Evolutionary conservation across 2,329 filamentous ascomycete species (phyloP).

Genomic region (Thielaviopsis ethacetica): DNA sequence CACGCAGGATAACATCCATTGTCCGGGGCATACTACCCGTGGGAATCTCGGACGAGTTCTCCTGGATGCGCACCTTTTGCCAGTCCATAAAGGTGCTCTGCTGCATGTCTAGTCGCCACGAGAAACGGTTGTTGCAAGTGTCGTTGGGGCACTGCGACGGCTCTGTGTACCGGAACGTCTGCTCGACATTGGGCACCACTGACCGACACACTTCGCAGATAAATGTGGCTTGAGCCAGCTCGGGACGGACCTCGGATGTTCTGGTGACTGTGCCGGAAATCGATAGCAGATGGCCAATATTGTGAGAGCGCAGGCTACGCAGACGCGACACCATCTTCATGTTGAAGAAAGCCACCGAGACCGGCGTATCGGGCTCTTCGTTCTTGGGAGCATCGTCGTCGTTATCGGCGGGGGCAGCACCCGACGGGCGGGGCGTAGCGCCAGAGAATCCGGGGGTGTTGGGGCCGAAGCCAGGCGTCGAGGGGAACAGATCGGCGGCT

Average conservation of each 20-base stretch:
- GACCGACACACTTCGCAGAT: conserved; percentile 76
- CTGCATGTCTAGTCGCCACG: conserved; percentile 93
- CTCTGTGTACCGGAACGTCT: conserved; percentile 95
- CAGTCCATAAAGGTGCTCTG: conserved; percentile 98
- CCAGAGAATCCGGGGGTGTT: conserved; percentile 10
- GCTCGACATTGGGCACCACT: conserved; percentile 79
- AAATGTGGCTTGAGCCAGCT: conserved; percentile 84
- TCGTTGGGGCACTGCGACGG: conserved; percentile 86
- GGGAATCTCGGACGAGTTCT: conserved; percentile 95
- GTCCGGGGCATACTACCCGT: conserved; percentile 97
- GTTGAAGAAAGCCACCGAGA: conserved; percentile 86
- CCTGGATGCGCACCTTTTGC: conserved; percentile 96
- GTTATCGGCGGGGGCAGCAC: neutral
- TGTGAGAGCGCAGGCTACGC: conserved; percentile 68
- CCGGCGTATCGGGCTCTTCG: conserved; percentile 88
- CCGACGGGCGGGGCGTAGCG: conserved; percentile 10
- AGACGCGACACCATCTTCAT: conserved; percentile 74
- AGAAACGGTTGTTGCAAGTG: conserved; percentile 71
- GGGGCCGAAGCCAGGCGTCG: conserved; percentile 7
- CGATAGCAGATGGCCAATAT: conserved; percentile 84
- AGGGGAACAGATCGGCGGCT: conserved; percentile 5
- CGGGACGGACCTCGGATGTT: conserved; percentile 90
- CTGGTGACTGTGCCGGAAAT: conserved; percentile 94
- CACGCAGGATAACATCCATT: conserved; percentile 89
- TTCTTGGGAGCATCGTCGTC: neutral